Evolutionary conservation across 2,329 filamentous ascomycete genomes (phyloP).

Genomic region (Fusarium sp.): DNA sequence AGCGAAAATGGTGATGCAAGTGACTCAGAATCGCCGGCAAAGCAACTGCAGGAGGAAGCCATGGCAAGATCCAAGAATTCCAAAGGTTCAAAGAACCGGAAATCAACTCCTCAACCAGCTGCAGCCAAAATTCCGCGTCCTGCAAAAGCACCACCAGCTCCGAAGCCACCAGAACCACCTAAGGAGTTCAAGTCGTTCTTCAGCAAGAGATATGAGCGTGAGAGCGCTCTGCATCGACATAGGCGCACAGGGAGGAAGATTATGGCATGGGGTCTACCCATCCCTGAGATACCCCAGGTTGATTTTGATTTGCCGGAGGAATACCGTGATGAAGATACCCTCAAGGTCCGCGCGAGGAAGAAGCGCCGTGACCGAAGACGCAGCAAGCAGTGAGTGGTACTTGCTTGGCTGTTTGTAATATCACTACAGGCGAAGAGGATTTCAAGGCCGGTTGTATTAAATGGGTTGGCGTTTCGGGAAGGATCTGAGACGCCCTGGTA

Average conservation of each 20-base stretch:
- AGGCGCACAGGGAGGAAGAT: slow-evolving; percentile 76
- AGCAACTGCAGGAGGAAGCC: slow-evolving; percentile 81
- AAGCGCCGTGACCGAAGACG: slow-evolving; percentile 70
- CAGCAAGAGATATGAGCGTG: slow-evolving; percentile 80
- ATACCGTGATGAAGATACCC: slow-evolving; percentile 65
- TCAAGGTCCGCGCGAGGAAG: slow-evolving; percentile 71
- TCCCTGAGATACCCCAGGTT: slow-evolving; percentile 77
- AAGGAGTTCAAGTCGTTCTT: slow-evolving; percentile 90
- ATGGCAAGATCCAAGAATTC: slow-evolving; percentile 62
- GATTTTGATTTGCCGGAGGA: slow-evolving; percentile 83
- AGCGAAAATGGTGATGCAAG: slow-evolving; percentile 69
- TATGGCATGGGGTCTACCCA: slow-evolving; percentile 82
- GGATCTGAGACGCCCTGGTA: slow-evolving; percentile 21
- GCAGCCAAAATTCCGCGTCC: slow-evolving; percentile 31
- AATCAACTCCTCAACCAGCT: slow-evolving; percentile 41
- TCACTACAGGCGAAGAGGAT: slow-evolving; percentile 21
- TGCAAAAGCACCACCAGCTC: slow-evolving; percentile 41
- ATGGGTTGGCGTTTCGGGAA: slow-evolving; percentile 39
- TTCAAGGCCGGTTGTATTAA: slow-evolving; percentile 27
- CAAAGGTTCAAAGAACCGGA: slow-evolving; percentile 50
- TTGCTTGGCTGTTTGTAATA: slow-evolving; percentile 38
- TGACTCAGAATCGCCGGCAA: slow-evolving; percentile 61
- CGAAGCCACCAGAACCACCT: slow-evolving; percentile 54
- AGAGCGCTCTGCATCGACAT: slow-evolving; percentile 78
- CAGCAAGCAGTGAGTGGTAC: slow-evolving; percentile 53